Evolutionary conservation across 106 monocot species (phyloP), one percentile per base, ranked within the genome.

Genomic region (Ottelia alismoides): DNA sequence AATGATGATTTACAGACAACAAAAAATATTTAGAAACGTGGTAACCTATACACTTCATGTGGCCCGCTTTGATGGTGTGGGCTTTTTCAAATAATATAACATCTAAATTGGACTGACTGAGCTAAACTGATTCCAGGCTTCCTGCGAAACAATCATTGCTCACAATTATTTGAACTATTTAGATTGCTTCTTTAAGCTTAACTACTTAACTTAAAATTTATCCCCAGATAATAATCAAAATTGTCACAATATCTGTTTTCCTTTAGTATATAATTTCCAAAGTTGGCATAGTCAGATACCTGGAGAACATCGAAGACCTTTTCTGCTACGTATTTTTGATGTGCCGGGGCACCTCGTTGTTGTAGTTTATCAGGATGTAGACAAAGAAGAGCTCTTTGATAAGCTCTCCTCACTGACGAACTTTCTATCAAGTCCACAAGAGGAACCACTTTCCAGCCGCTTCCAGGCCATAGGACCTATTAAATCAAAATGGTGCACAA

Each of bases 381-480:
- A 43, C 66, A 76, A 4, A 96, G 48, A 35, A 96, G 23, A 60
- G 94, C 88, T 58, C 70, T 88, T 43, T 88, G 94, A 59, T 88
- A 96, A 35, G 84, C 76, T 69, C 65, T 94, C 59, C 74, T 96
- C 10, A 96, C 94, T 24, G 84, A 64, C 55, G 56, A 12, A 31
- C 69, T 78, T 78, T 96, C 88, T 63, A 96, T 73, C 64, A 96
- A 84, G 71, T 76, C 63, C 55, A 96, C 84, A 59, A 96, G 84
- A 30, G 88, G 78, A 55, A 96, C 69, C 26, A 76, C 76, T 71
- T 88, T 96, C 94, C 94, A 96, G 63, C 88, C 94, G 72, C 88
- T 79, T n/a, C 77, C 84, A n/a, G 72, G 61, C 88, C 88, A 96
- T 63, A 96, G 94, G 68, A 88, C 66, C 94, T 96, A n/a, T n/a